Conservation (phyloP, 768 basidiomycete genomes). For the Termitomyces sp. region DNA sequence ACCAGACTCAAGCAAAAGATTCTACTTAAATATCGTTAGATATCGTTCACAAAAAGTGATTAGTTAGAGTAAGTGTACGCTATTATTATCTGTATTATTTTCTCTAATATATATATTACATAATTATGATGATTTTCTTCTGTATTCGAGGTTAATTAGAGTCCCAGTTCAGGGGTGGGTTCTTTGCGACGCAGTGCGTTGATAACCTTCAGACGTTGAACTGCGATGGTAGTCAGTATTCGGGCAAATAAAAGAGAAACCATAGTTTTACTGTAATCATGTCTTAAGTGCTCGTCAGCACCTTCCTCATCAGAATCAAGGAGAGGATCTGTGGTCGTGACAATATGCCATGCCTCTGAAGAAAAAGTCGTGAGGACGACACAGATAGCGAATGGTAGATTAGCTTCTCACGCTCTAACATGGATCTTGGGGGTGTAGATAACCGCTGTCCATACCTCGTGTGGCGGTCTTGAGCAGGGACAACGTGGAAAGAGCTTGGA, state of each 20-base stretch:
- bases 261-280: conserved; percentile 57
- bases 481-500: conserved; percentile 7
- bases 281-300: conserved; percentile 58
- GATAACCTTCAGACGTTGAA: conserved; percentile 59
- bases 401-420: conserved; percentile 61
- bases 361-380: conserved; percentile 11
- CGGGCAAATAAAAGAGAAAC: conserved; percentile 5
- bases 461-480: conserved; percentile 3
- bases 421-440: conserved; percentile 37
- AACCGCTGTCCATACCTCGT: conserved; percentile 16
- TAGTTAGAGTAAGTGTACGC: too few species aligned
- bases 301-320: conserved; percentile 73
- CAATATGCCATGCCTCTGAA: conserved; percentile 71
- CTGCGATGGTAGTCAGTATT: conserved; percentile 28
- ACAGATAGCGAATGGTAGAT: neutral
- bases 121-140: conserved; percentile 16
- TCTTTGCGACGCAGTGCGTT: conserved; percentile 52
- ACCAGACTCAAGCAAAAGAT: neutral
- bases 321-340: conserved; percentile 67
- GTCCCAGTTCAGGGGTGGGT: conserved; percentile 52
- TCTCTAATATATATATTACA: conserved; percentile 11
- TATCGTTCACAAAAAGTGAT: too few species aligned
- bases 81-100: too few species aligned
- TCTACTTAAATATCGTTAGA: too few species aligned
- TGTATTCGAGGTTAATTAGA: neutral